These are phyloP conservation scores for Globisporangium ultimum DNA, from an alignment of 352 stramenopile genomes.

Conservation along the genomic window DNA sequence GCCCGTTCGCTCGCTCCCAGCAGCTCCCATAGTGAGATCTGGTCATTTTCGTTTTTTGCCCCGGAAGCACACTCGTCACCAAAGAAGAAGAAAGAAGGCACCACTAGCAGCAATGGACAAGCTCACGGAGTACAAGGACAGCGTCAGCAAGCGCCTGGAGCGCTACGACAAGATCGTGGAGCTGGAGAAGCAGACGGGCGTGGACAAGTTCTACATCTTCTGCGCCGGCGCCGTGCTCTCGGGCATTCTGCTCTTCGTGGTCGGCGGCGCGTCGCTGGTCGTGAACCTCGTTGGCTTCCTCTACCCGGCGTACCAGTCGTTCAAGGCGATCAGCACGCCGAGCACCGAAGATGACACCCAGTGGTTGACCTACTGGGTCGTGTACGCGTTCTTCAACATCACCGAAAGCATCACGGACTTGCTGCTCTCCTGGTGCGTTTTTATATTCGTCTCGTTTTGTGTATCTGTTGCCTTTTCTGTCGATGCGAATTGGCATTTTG, in stretches of 20 bases:
- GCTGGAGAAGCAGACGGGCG: slow-evolving; percentile 79
- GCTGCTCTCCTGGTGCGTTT: slow-evolving; percentile 66
- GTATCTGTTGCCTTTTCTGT: neutral
- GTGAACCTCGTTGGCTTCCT: slow-evolving; percentile 84
- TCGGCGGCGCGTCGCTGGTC: slow-evolving; percentile 73
- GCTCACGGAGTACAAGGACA: slow-evolving; percentile 79
- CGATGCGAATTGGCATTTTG: neutral
- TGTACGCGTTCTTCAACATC: slow-evolving; percentile 97
- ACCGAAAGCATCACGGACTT: slow-evolving; percentile 88
- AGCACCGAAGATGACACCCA: slow-evolving; percentile 77
- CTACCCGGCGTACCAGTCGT: slow-evolving; percentile 87
- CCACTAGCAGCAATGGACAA: slow-evolving; percentile 59
- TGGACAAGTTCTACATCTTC: slow-evolving; percentile 90
- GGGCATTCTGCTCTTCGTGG: slow-evolving; percentile 72
- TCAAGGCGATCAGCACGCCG: slow-evolving; percentile 84
- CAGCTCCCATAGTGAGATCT: too few relatives aligned
- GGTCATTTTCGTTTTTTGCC: slow-evolving; percentile 39
- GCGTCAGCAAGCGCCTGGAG: slow-evolving; percentile 75
- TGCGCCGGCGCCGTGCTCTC: slow-evolving; percentile 34
- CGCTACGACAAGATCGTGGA: slow-evolving; percentile 83
- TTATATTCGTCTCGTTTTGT: slow-evolving; percentile 3
- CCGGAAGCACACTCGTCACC: slow-evolving; percentile 31
- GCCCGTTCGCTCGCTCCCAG: too few relatives aligned
- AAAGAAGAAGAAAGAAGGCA: neutral
- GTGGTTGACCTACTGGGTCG: slow-evolving; percentile 92